Percentiles rank a stretch among this genome's conserved stretches.
Conservation (phyloP, 306 rosid species). For the Cicer pinnatifidum region DNA sequence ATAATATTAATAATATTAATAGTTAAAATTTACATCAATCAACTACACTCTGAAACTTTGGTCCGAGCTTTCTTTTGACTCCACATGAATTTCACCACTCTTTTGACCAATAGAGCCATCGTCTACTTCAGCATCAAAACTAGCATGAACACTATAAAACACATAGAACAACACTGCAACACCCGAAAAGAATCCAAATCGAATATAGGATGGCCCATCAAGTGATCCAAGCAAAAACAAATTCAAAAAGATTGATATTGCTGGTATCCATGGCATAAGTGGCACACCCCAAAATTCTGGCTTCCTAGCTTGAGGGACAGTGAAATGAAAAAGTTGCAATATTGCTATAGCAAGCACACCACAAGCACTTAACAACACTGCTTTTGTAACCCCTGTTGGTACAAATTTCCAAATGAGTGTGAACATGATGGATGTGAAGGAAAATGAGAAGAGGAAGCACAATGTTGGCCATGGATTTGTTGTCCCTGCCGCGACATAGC, state of each 20-base stretch:
- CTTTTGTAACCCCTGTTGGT: conserved; percentile 60
- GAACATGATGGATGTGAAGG: conserved; percentile 65
- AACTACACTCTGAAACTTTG: conserved; percentile 54
- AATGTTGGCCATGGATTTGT: conserved; percentile 89
- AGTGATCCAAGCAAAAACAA: conserved; percentile 75
- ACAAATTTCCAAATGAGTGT: conserved; percentile 72
- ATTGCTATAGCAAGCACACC: conserved; percentile 58
- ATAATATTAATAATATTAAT: not conserved
- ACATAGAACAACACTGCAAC: conserved; percentile 66
- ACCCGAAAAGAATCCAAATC: conserved; percentile 79
- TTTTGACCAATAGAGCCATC: conserved; percentile 59
- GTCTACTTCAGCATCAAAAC: conserved; percentile 74
- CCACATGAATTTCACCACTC: conserved; percentile 53
- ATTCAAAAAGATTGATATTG: conserved; percentile 75
- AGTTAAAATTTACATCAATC: conserved; percentile 9
- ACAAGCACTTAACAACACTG: conserved; percentile 56
- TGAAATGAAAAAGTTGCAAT: conserved; percentile 64
- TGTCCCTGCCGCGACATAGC: conserved; percentile 70
- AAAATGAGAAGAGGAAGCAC: conserved; percentile 72
- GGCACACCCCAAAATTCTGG: conserved; percentile 98
- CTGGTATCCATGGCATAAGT: conserved; percentile 95
- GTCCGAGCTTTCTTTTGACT: conserved; percentile 53
- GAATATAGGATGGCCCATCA: conserved; percentile 69
- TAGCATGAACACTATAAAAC: conserved; percentile 89
- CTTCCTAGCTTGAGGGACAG: conserved; percentile 78